Conservation (phyloP, 805 yeast genomes). For the Pichia thaimueangensis region DNA sequence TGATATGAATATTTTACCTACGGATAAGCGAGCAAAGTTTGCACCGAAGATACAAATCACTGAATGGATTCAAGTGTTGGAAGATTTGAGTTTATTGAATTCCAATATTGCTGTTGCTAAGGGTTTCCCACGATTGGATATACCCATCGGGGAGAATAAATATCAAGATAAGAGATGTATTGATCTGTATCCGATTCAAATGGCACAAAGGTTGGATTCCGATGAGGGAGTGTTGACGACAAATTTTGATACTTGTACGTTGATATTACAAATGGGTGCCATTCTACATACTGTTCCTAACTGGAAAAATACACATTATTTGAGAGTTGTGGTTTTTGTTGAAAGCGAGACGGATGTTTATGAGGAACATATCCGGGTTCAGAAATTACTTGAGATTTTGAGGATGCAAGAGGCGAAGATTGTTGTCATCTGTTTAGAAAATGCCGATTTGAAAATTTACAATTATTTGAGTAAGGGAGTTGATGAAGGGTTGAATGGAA, state of each 20-base stretch:
- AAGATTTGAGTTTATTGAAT: conserved; percentile 81
- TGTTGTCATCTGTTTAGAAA: conserved; percentile 63
- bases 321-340: conserved; percentile 86
- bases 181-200: conserved; percentile 94
- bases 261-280: conserved; percentile 90
- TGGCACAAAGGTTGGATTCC: conserved; percentile 76
- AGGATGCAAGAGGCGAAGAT: conserved; percentile 73
- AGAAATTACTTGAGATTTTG: conserved; percentile 59
- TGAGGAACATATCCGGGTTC: conserved; percentile 62
- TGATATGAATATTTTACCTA: conserved; percentile 29
- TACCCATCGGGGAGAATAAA: conserved; percentile 45
- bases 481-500: conserved; percentile 28
- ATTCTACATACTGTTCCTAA: conserved; percentile 87
- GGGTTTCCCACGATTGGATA: conserved; percentile 61
- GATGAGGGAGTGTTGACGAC: conserved; percentile 62
- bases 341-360: conserved; percentile 64
- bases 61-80: conserved; percentile 90
- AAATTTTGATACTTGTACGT: conserved; percentile 91
- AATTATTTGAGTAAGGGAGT: conserved; percentile 73
- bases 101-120: conserved; percentile 92
- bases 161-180: conserved; percentile 43
- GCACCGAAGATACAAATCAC: conserved; percentile 63
- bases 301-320: conserved; percentile 72
- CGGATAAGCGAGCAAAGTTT: conserved; percentile 63
- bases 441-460: conserved; percentile 52